These are phyloP conservation scores for Magnaporthales sp. DNA, from an alignment of 2,329 filamentous ascomycete species.

Conservation along the genomic window DNA sequence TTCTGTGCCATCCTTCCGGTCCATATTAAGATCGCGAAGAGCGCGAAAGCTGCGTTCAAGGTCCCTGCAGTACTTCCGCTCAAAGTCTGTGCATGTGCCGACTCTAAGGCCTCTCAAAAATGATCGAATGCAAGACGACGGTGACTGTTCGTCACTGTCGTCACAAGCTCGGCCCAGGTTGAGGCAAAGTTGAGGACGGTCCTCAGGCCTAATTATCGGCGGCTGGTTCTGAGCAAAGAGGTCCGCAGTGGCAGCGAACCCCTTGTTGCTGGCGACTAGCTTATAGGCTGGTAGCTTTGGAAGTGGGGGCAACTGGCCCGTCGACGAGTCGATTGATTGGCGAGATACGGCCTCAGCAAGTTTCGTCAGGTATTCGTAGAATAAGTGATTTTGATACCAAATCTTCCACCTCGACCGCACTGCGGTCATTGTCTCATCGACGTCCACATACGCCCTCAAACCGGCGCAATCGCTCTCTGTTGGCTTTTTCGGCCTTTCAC, in stretches of 20 bases:
- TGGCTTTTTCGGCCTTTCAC: not conserved
- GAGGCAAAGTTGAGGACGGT: not conserved
- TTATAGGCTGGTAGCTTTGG: not conserved
- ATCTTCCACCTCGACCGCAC: not conserved
- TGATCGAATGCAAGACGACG: not conserved
- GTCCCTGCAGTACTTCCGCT: not conserved
- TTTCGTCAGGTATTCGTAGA: not conserved
- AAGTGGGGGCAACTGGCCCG: not conserved
- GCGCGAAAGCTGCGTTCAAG: not conserved
- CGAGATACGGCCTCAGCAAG: not conserved
- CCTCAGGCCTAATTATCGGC: not conserved
- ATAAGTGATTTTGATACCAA: not conserved
- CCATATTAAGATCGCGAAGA: not conserved
- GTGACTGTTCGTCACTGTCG: not conserved
- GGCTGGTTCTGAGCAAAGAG: not conserved
- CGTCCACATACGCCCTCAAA: not conserved
- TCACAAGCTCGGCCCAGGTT: not conserved
- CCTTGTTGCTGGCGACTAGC: not conserved
- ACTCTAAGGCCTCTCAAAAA: not conserved
- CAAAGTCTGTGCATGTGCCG: not conserved
- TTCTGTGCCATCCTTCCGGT: not conserved
- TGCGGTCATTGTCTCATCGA: not conserved
- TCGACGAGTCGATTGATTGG: not conserved
- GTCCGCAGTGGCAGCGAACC: not conserved
- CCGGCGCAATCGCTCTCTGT: not conserved